Evolutionary conservation across 345 rosid species (phyloP), one percentile per base, ranked within the genome.

Genomic region (Populus ilicifolia): DNA sequence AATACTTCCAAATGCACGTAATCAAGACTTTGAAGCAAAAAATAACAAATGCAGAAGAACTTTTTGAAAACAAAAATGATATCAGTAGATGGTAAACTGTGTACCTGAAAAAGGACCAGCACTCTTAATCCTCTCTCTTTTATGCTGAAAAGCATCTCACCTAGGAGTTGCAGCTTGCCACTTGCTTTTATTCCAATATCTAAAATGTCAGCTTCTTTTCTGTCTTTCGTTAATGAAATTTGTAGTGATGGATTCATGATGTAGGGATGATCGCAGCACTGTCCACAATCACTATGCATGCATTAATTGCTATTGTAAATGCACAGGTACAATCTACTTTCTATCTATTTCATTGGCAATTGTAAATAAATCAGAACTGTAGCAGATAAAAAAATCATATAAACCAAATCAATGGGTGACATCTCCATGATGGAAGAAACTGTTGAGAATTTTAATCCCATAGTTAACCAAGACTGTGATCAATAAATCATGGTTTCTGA

Each of bases 261-360:
- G 84, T 91, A 92, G 18, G 99, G 98, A 85, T 93, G 96, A 84
- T 93, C 94, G 84, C 98, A 96, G 84, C 92, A 90, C 99, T 96
- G 97, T 78, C 80, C 79, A 83, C 73, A 56, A 75, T 44, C 67
- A 80, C 36, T 82, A 76, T 46, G 50, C 46, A 59, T 0, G 56
- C 54, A 76, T 56, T 25, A 23, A 39, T 38, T 48, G 65, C 36
- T n/a, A 76, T 13, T 41, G 20, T 30, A 16, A 69, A 69, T 9
- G 70, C 23, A 18, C n/a, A 13, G 44, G 43, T 67, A 1, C 48
- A 30, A 70, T 25, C 79, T 43, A 5, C 6, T 4, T 17, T 12
- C 17, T n/a, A 41, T 44, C 43, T 52, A 33, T 33, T 5, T 33
- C 50, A 35, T 12, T 23, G 25, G 36, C 30, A 48, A n/a, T 21